Evolutionary conservation across 2,329 filamentous ascomycete genomes (phyloP).

Genomic region (Grosmannia serpens): DNA sequence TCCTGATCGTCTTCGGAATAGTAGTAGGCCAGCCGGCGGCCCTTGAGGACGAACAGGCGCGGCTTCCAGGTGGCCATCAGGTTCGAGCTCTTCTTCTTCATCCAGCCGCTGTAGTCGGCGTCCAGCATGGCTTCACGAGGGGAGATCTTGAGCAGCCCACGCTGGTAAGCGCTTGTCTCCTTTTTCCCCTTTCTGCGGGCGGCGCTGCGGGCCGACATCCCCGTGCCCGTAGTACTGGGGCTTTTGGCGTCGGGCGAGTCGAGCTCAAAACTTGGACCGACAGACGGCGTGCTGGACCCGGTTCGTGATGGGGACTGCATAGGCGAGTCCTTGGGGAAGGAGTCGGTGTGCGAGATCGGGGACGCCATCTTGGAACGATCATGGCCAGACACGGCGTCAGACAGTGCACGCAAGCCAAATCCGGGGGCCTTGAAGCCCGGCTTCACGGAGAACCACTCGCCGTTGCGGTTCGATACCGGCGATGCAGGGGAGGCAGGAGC

Average conservation of each 20-base stretch:
- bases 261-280: constrained; percentile 61
- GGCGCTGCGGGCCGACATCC: constrained; percentile 29
- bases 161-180: constrained; percentile 85
- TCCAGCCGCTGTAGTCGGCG: constrained; percentile 95
- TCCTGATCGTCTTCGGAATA: constrained; percentile 87
- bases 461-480: constrained; percentile 31
- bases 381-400: constrained; percentile 53
- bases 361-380: constrained; percentile 42
- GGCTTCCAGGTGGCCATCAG: constrained; percentile 98
- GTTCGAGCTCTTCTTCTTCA: constrained; percentile 97
- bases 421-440: constrained; percentile 37
- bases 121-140: constrained; percentile 74
- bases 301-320: constrained; percentile 59
- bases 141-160: constrained; percentile 68
- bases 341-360: constrained; percentile 37
- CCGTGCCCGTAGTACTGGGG: constrained; percentile 35
- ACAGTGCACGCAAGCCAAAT: constrained; percentile 72
- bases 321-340: constrained; percentile 38
- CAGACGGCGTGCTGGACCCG: constrained; percentile 60
- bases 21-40: constrained; percentile 86
- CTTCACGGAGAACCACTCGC: constrained; percentile 45
- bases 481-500: constrained; percentile 27
- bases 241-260: constrained; percentile 60
- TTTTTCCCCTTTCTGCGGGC: constrained; percentile 72
- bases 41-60: constrained; percentile 87